phyloP scores from a whole-genome alignment of 140 eudicot genomes.

The Cichorium intybus region DNA sequence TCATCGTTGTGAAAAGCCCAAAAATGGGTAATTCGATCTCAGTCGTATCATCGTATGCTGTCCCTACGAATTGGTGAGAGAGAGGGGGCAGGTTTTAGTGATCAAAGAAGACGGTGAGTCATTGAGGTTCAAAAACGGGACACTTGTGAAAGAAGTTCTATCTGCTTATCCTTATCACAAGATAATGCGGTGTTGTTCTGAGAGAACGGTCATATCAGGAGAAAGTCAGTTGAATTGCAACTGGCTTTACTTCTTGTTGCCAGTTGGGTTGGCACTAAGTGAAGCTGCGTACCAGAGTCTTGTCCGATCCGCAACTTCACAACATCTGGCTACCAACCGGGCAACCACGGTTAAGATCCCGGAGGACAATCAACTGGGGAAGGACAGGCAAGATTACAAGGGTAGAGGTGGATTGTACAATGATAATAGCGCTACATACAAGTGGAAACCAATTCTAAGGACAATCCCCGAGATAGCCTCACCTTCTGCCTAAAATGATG shows the following conservation, averaged over 20 bases:
- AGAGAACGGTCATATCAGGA: conserved; percentile 13
- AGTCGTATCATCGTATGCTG: conserved; percentile 21
- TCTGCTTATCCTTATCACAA: conserved; percentile 33
- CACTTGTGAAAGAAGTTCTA: conserved; percentile 26
- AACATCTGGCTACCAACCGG: not conserved
- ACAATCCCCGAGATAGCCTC: conserved; percentile 49
- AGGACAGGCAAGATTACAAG: not conserved
- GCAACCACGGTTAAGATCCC: not conserved
- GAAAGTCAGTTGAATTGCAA: conserved; percentile 29
- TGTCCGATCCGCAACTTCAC: conserved; percentile 16
- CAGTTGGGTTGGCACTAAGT: conserved; percentile 32
- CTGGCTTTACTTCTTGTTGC: conserved; percentile 45
- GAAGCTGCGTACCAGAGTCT: conserved; percentile 31
- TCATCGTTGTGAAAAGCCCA: not conserved
- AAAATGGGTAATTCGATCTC: conserved; percentile 41
- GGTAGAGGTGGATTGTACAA: not conserved
- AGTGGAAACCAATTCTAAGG: conserved; percentile 41
- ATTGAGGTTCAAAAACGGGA: conserved; percentile 34
- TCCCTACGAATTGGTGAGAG: conserved; percentile 18
- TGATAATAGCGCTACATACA: conserved; percentile 10
- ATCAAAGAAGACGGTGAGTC: conserved; percentile 40
- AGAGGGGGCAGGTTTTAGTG: conserved; percentile 26
- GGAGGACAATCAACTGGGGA: not conserved
- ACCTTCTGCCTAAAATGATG: conserved; percentile 19
- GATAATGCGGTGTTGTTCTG: conserved; percentile 30